These are phyloP conservation scores for Blastomyces silverae DNA, from an alignment of 2,329 filamentous ascomycete species.

Conservation along the genomic window DNA sequence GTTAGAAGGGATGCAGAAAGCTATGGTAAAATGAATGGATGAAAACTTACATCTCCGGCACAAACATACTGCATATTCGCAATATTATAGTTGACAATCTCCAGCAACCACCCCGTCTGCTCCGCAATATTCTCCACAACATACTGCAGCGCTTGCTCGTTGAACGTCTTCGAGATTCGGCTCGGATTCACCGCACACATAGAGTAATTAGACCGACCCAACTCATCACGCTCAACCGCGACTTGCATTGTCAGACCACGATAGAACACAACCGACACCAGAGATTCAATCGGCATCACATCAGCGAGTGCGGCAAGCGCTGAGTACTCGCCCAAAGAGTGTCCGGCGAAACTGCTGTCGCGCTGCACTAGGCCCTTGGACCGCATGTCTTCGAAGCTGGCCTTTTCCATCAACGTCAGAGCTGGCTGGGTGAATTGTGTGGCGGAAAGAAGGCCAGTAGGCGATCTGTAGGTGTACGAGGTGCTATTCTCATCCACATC, in stretches of 20 bases:
- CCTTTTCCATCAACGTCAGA: constrained; percentile 98
- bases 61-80: constrained; percentile 65
- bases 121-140: constrained; percentile 93
- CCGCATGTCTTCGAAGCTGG: constrained; percentile 98
- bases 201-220: constrained; percentile 92
- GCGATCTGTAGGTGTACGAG: constrained; percentile 95
- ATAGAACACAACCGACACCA: constrained; percentile 99
- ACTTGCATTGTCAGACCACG: constrained; percentile 99
- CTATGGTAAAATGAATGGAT: background rate
- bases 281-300: constrained; percentile 98
- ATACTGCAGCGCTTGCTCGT: constrained; percentile 93
- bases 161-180: constrained; percentile 97
- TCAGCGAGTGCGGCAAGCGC: constrained; percentile 92
- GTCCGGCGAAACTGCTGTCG: constrained; percentile 94
- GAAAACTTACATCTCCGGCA: constrained; percentile 52
- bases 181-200: constrained; percentile 99
- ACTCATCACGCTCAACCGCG: constrained; percentile 89
- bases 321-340: constrained; percentile 97
- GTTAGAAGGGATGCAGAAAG: background rate
- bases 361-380: constrained; percentile 91
- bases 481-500: constrained; percentile 87
- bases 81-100: constrained; percentile 95
- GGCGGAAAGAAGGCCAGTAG: constrained; percentile 86
- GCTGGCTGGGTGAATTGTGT: constrained; percentile 98
- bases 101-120: constrained; percentile 87